Evolutionary conservation across 805 yeast species (phyloP), one percentile per base, ranked within the genome.

Genomic region (Debaryomyces tyrocola): DNA sequence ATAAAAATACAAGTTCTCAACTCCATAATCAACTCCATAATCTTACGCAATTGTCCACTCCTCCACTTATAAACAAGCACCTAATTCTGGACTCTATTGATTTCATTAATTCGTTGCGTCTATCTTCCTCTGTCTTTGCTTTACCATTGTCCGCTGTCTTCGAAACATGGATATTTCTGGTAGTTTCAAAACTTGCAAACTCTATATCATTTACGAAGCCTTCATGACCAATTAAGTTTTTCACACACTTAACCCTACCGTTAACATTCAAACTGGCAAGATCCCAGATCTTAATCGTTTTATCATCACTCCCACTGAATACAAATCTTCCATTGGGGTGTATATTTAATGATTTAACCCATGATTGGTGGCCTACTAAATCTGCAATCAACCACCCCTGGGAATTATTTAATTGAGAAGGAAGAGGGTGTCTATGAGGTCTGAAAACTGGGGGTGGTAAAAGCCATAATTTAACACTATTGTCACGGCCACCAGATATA

Each of bases 401-500:
- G 0, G 87, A 81, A 55, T 82, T 77, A 17, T 78, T 64, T 20
- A 61, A 53, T 27, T 59, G 57, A 0, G 82, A 66, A 0, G 90
- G 87, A 36, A 79, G 66, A 6, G 87, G 85, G 17, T 74, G 67
- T 20, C 81, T 63, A 54, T 79, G 80, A 2, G 83, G 78, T 28
- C 77, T 64, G n/a, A 81, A 46, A 7, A 69, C 73, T 1, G 92
- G 91, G 1, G 82, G 63, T 1, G 90, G 90, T n/a, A 86, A 61
- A 40, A 82, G 72, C 97, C 97, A 91, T 14, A 91, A 68, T 52
- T 81, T 79, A 20, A 91, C 74, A 1, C 77, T 57, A 56, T 85
- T 84, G 64, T 91, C 97, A 56, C 97, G 74, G 1, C 92, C 88
- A 17, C 85, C 89, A 14, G 95, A 81, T 1, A 84, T 82, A 46